These are phyloP conservation scores for Pouteria campechiana DNA, from an alignment of 179 eudicot species.

Conservation along the genomic window DNA sequence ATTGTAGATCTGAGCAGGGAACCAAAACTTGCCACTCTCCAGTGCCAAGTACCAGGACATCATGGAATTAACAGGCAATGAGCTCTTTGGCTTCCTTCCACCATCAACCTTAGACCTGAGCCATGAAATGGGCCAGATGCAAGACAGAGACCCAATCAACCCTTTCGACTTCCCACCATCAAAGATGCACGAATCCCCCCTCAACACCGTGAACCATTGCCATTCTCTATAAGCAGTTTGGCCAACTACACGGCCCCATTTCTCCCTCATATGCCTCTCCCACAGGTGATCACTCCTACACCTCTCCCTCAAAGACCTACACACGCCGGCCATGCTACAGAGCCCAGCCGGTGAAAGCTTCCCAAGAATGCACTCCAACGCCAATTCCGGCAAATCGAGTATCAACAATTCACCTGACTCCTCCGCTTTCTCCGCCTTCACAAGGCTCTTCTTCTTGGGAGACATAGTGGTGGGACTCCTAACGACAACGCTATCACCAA, in stretches of 20 bases:
- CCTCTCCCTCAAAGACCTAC: conserved; percentile 49
- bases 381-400: conserved; percentile 81
- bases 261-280: conserved; percentile 65
- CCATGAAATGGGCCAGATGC: conserved; percentile 46
- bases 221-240: conserved; percentile 62
- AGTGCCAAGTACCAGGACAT: conserved; percentile 81
- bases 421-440: conserved; percentile 22
- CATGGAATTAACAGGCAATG: conserved; percentile 37
- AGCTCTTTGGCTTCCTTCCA: conserved; percentile 12
- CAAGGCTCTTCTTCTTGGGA: conserved; percentile 20
- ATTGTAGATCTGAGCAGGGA: conserved; percentile 94
- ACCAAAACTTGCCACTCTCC: conserved; percentile 87
- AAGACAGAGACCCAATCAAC: conserved; percentile 23
- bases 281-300: conserved; percentile 75
- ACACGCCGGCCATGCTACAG: conserved; percentile 61
- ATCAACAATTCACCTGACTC: conserved; percentile 25
- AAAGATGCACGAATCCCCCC: conserved; percentile 15
- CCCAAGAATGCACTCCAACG: conserved; percentile 80
- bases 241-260: conserved; percentile 75
- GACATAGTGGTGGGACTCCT: conserved; percentile 15
- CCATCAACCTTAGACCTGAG: conserved; percentile 25
- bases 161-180: conserved; percentile 23
- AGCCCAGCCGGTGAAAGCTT: conserved; percentile 73
- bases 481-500: conserved; percentile 13
- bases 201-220: conserved; percentile 46